Conservation (phyloP, 345 rosid species). For the Chamaenerion angustifolium region DNA sequence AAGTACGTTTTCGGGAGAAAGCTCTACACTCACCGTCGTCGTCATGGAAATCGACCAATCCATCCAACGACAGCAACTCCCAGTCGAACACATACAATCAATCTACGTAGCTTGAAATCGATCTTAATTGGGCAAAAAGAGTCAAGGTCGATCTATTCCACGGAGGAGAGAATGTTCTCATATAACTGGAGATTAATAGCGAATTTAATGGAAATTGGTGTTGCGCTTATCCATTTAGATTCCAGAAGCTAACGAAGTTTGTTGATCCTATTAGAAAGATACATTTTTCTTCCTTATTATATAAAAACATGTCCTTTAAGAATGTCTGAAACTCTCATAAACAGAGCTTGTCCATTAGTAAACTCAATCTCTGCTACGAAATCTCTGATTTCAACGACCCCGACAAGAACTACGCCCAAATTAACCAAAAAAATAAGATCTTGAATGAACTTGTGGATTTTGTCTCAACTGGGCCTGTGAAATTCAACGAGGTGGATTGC, state of each 20-base stretch:
- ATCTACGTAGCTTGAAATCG: neutral
- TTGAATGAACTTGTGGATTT: conserved; percentile 52
- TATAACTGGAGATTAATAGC: too few species aligned
- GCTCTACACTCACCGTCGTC: conserved; percentile 17
- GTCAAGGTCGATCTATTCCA: too few species aligned
- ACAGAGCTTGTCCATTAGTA: conserved; percentile 58
- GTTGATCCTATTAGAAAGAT: too few species aligned
- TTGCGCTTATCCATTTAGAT: too few species aligned
- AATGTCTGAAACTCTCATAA: conserved; percentile 54
- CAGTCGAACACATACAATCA: conserved; percentile 18
- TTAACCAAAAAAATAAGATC: conserved; percentile 42
- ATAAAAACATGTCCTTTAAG: conserved; percentile 57
- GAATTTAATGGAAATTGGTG: too few species aligned
- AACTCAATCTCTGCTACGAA: conserved; percentile 53
- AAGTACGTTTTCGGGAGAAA: conserved; percentile 17
- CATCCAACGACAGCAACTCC: conserved; percentile 55
- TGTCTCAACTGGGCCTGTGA: conserved; percentile 52
- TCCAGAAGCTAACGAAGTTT: too few species aligned
- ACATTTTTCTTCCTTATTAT: too few species aligned
- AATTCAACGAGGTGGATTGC: conserved; percentile 47
- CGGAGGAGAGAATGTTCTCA: too few species aligned
- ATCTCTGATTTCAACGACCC: conserved; percentile 34
- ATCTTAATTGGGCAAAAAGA: too few species aligned
- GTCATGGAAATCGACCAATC: conserved; percentile 29
- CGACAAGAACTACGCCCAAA: conserved; percentile 31